phyloP scores from a whole-genome alignment of 2,329 filamentous ascomycete species.

The Polytolypa hystricis region DNA sequence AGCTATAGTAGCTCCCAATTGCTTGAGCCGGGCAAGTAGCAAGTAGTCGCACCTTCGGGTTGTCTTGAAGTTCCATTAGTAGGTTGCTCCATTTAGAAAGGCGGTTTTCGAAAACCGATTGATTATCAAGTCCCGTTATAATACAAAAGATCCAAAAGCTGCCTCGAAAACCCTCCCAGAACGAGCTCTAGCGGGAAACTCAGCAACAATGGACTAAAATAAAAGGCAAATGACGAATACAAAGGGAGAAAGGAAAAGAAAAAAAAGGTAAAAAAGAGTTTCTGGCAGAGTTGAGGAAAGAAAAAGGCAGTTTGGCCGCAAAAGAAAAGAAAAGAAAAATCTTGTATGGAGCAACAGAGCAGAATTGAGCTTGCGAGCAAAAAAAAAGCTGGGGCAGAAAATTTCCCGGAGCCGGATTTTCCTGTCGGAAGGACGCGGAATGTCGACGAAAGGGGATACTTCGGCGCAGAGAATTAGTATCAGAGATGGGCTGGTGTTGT shows the following conservation, averaged over 20 bases:
- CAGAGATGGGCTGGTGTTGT: too few relatives aligned
- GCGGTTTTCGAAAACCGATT: too few relatives aligned
- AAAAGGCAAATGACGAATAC: constrained; percentile 10
- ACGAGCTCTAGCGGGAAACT: constrained; percentile 4
- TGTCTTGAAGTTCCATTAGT: constrained; percentile 28
- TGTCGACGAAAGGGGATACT: neutral
- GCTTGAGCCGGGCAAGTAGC: too few relatives aligned
- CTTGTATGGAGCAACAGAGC: too few relatives aligned
- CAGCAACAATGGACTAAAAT: constrained; percentile 6
- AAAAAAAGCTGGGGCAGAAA: constrained; percentile 25
- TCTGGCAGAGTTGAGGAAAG: constrained; percentile 22
- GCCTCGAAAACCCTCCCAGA: constrained; percentile 1
- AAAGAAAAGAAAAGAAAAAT: constrained; percentile 11
- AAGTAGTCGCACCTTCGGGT: constrained; percentile 29
- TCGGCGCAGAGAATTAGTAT: too few relatives aligned
- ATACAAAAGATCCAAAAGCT: constrained; percentile 9
- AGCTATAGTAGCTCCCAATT: neutral
- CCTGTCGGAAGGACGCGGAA: constrained; percentile 25
- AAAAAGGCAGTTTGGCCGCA: constrained; percentile 14
- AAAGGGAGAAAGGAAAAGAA: constrained; percentile 12
- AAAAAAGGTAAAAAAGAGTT: constrained; percentile 17
- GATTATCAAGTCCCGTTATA: constrained; percentile 6
- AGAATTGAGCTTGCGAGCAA: too few relatives aligned
- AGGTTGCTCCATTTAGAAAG: constrained; percentile 27
- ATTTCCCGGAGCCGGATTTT: constrained; percentile 33